phyloP scores from a whole-genome alignment of 2,329 filamentous ascomycete genomes.

The Sporothrix dimorphospora region DNA sequence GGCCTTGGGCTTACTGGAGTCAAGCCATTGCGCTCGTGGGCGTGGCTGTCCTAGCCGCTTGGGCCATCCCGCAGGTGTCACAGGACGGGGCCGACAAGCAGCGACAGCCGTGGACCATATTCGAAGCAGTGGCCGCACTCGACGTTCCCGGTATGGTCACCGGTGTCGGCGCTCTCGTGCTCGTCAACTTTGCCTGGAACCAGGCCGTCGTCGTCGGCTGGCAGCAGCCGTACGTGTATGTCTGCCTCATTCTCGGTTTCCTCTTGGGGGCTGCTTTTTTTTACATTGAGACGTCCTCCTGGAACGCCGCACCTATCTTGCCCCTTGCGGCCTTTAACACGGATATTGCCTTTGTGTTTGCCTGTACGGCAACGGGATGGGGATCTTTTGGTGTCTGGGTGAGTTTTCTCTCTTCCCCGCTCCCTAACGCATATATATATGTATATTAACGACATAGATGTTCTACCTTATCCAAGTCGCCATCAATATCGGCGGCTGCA shows the following conservation, averaged over 20 bases:
- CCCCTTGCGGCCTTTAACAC: conserved; percentile 33
- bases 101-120: background rate
- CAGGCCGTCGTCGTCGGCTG: conserved; percentile 34
- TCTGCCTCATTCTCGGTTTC: conserved; percentile 33
- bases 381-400: conserved; percentile 33
- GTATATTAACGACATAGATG: conserved; percentile 4
- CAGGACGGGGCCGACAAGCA: conserved; percentile 10
- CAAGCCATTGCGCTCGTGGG: conserved; percentile 31
- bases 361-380: conserved; percentile 31
- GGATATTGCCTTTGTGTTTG: conserved; percentile 31
- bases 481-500: conserved; percentile 47
- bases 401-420: background rate
- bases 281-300: conserved; percentile 28
- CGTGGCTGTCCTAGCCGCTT: conserved; percentile 31
- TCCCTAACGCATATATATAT: background rate
- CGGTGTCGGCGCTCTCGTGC: conserved; percentile 31
- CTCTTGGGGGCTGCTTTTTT: conserved; percentile 31
- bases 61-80: conserved; percentile 36
- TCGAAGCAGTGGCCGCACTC: conserved; percentile 15
- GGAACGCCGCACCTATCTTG: conserved; percentile 32
- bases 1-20: conserved; percentile 47
- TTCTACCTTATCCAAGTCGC: conserved; percentile 34
- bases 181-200: conserved; percentile 36
- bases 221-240: conserved; percentile 32
- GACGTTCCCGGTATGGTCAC: conserved; percentile 31